Evolutionary conservation across 768 basidiomycete genomes (phyloP).

Genomic region (Fibroporia radiculosa): DNA sequence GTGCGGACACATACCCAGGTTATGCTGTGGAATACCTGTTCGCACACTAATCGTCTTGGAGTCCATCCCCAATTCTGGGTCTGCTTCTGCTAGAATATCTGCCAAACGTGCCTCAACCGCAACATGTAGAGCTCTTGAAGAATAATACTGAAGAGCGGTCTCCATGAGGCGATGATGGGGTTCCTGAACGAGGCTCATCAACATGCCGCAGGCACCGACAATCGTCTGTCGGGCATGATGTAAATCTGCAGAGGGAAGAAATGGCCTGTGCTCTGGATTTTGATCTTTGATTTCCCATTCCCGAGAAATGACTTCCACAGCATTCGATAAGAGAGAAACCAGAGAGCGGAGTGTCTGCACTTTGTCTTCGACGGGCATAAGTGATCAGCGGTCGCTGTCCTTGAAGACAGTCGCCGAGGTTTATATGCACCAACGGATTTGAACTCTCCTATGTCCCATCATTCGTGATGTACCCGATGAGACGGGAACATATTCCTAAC

Average conservation of each 20-base stretch:
- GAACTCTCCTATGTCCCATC: no score
- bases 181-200: slow-evolving; percentile 3
- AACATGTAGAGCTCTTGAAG: slow-evolving; percentile 5
- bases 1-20: neutral
- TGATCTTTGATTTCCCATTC: neutral
- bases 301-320: neutral
- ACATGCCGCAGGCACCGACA: slow-evolving; percentile 6
- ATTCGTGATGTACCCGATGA: no score
- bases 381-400: no score
- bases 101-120: slow-evolving; percentile 5
- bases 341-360: no score
- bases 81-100: slow-evolving; percentile 2
- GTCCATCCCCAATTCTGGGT: neutral
- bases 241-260: neutral
- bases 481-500: no score
- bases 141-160: slow-evolving; percentile 1
- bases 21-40: neutral
- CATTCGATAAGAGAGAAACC: neutral
- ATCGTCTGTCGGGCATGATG: slow-evolving; percentile 1
- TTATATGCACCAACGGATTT: no score
- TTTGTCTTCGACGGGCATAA: no score
- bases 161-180: slow-evolving; percentile 6
- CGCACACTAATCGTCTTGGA: neutral
- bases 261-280: neutral
- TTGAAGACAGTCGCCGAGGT: no score